A percentile compares a stretch with the other conserved stretches of the same genome.
Evolutionary conservation across 1,139 yeast genomes (phyloP).

Genomic region (Torulaspora pretoriensis): DNA sequence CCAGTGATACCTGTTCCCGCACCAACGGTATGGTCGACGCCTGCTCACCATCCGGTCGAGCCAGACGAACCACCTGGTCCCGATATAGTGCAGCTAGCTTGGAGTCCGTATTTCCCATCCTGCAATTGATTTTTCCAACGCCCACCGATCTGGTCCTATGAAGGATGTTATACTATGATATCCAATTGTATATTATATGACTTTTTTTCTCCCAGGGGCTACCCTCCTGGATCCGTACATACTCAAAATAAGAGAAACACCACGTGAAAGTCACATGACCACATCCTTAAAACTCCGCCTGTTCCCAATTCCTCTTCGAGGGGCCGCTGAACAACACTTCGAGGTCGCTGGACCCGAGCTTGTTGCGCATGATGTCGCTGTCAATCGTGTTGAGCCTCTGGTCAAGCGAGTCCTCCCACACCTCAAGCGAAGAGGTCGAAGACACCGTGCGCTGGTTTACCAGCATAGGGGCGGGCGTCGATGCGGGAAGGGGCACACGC

Average conservation of each 20-base stretch:
- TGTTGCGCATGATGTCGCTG: conserved; percentile 30
- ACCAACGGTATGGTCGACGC: conserved; percentile 16
- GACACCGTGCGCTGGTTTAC: conserved; percentile 31
- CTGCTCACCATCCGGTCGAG: conserved; percentile 40
- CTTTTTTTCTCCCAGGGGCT: not conserved
- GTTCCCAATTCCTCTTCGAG: conserved; percentile 21
- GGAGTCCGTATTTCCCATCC: conserved; percentile 73
- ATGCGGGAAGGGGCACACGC: conserved; percentile 53
- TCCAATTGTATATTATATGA: conserved; percentile 1
- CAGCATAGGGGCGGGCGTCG: conserved; percentile 29
- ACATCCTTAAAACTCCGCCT: conserved; percentile 12
- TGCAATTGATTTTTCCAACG: not conserved
- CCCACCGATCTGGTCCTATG: not conserved
- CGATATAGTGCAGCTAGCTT: conserved; percentile 48
- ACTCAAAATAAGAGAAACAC: not conserved
- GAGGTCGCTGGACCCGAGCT: conserved; percentile 28
- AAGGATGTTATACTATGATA: not conserved
- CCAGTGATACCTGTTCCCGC: conserved; percentile 6
- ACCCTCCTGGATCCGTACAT: conserved; percentile 1
- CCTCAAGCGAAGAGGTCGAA: conserved; percentile 21
- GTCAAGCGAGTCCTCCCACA: conserved; percentile 35
- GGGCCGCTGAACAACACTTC: conserved; percentile 19
- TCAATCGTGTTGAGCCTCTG: conserved; percentile 41
- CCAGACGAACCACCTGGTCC: conserved; percentile 58
- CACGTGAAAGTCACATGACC: not conserved